Base-by-base conservation (phyloP, 2,329 filamentous ascomycete genomes). In the Sporothrix brunneoviolacea region DNA sequence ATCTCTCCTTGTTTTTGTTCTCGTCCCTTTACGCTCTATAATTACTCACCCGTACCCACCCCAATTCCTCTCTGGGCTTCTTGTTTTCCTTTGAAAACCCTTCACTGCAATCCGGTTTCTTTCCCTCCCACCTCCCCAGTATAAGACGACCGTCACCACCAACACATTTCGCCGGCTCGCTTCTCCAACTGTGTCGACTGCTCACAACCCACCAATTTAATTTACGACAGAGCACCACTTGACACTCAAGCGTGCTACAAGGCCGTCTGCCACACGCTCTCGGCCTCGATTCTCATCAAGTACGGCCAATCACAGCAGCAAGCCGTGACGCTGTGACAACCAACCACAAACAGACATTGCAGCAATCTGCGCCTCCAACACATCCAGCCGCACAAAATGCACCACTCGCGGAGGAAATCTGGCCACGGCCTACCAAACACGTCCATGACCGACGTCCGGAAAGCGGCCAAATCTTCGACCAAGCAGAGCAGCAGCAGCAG, bases 361-460 rank as follows among this genome's bases (percentile, higher is more conserved):
- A n/a, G n/a, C n/a, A n/a, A n/a, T n/a, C n/a, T n/a, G n/a, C n/a
- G n/a, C 54, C 54, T 53, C 58, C 43, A 38, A n/a, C 39, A 47
- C 44, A 44, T 44, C 38, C 36, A 48, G 43, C 40, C 42, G 32
- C 19, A 47, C 40, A 52, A 63, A 58, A 80, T 81, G 77, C 75
- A 79, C 64, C 77, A 81, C 63, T 71, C 70, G 53, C 73, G 77
- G 60, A 73, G 74, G 61, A 79, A 73, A 66, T 80, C 78, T 40
- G 76, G 77, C 54, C 74, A 77, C 65, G 68, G 64, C 60, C 70
- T 72, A 54, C 68, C 69, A 53, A 76, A 76, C 64, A 70, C 73
- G 38, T 78, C 77, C 49, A 70, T 70, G 65, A 78, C 76, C 37
- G 78, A 80, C 58, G 71, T 77, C 21, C 74, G 77, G 58, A 78